Percentiles rank a stretch among this genome's conserved stretches.
phyloP scores from a whole-genome alignment of 202 grass and related monocot genomes.

The Panicum virgatum region DNA sequence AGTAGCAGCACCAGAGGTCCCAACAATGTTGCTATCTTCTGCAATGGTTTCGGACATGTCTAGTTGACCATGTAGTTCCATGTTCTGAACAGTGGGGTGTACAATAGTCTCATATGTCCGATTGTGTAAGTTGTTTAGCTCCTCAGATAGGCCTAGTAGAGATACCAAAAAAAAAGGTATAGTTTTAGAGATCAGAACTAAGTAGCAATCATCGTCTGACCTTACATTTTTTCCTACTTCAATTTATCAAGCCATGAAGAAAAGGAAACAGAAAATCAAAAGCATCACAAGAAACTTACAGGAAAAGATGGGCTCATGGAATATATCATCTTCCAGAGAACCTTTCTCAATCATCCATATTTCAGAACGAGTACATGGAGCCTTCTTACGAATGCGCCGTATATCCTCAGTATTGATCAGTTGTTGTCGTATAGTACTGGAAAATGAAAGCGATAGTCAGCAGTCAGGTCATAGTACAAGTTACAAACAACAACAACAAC shows the following conservation, averaged over 20 bases:
- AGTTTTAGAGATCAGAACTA: slow-evolving; percentile 18
- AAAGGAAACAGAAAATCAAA: slow-evolving; percentile 37
- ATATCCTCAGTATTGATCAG: slow-evolving; percentile 96
- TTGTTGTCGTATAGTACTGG: slow-evolving; percentile 92
- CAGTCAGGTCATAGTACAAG: slow-evolving; percentile 4
- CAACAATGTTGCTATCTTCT: slow-evolving; percentile 25
- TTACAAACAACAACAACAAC: no score
- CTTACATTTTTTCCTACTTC: slow-evolving; percentile 6
- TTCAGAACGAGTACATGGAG: slow-evolving; percentile 94
- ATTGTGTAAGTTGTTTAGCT: slow-evolving; percentile 57
- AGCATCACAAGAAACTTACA: slow-evolving; percentile 42
- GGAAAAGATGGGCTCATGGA: slow-evolving; percentile 61
- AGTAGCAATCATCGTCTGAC: background rate
- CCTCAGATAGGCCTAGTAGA: slow-evolving; percentile 62
- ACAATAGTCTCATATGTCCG: slow-evolving; percentile 53
- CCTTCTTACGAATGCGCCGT: slow-evolving; percentile 94
- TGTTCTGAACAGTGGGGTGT: slow-evolving; percentile 26
- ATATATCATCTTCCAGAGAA: slow-evolving; percentile 92
- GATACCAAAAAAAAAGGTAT: slow-evolving; percentile 32
- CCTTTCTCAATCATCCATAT: slow-evolving; percentile 98
- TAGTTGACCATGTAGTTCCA: slow-evolving; percentile 29
- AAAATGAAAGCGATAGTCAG: slow-evolving; percentile 23
- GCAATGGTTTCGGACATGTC: slow-evolving; percentile 29
- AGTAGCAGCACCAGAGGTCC: slow-evolving; percentile 36
- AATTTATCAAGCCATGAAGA: background rate